Conservation (phyloP, 345 rosid genomes). For the Lepidium didymum region DNA sequence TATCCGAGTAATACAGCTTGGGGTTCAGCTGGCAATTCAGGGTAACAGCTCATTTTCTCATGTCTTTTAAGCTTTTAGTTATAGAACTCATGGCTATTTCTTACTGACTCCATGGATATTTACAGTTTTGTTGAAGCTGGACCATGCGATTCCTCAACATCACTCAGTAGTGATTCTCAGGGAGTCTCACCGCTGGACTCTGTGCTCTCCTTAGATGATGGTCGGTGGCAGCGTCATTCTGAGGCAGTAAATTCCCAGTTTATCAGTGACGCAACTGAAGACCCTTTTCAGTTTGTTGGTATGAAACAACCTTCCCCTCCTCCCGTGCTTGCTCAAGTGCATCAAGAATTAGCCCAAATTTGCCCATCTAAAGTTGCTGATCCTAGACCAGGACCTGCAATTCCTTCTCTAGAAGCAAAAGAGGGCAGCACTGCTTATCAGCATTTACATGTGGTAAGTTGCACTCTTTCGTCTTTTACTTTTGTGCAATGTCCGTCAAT, state of each 20-base stretch:
- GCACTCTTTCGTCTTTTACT: neutral
- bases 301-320: constrained; percentile 87
- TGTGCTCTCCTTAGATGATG: constrained; percentile 89
- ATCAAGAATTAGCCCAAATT: constrained; percentile 51
- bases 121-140: constrained; percentile 40
- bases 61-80: neutral
- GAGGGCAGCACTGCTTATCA: constrained; percentile 54
- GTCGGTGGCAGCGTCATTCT: constrained; percentile 57
- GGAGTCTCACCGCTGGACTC: constrained; percentile 52
- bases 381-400: constrained; percentile 97
- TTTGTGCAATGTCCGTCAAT: neutral
- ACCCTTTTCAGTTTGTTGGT: constrained; percentile 73
- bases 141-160: constrained; percentile 30
- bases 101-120: constrained; percentile 23
- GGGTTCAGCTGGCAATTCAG: constrained; percentile 36
- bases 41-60: constrained; percentile 31
- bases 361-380: constrained; percentile 95
- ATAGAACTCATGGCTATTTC: constrained; percentile 1
- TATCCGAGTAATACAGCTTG: constrained; percentile 72
- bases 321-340: constrained; percentile 88
- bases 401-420: constrained; percentile 45
- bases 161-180: constrained; percentile 41
- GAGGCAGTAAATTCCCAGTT: constrained; percentile 43
- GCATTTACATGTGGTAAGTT: constrained; percentile 80
- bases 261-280: constrained; percentile 52